Evolutionary conservation across 306 rosid species (phyloP).

Genomic region (cucumber (Cucumis sativus)): DNA sequence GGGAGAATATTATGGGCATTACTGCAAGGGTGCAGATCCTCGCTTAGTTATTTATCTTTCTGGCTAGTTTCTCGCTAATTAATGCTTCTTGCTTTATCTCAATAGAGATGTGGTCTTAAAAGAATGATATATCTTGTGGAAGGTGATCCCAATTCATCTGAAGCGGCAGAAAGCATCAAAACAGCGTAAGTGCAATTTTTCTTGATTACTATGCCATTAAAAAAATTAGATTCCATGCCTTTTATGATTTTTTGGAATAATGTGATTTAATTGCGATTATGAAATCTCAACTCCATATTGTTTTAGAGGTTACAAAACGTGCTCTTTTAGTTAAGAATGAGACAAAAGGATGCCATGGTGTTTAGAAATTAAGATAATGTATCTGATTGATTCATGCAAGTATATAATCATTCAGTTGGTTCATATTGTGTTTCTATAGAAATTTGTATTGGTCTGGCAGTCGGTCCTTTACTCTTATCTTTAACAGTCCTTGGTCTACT

Average conservation of each 20-base stretch:
- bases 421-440: neutral
- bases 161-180: constrained; percentile 91
- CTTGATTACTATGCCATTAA: neutral
- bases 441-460: neutral
- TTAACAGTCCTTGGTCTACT: neutral
- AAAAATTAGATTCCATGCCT: no score
- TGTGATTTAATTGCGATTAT: neutral
- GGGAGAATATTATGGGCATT: neutral
- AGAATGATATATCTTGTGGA: constrained; percentile 91
- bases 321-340: neutral
- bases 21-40: neutral
- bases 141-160: constrained; percentile 91
- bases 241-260: neutral
- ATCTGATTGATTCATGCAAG: neutral
- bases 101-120: constrained; percentile 83
- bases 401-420: neutral
- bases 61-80: neutral
- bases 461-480: neutral
- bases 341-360: neutral
- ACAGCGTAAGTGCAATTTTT: constrained; percentile 56
- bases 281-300: neutral
- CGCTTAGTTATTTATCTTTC: neutral
- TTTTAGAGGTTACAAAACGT: neutral
- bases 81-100: constrained; percentile 16
- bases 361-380: neutral